A percentile compares a stretch with the other conserved stretches of the same genome.
Conservation (phyloP, 2,329 filamentous ascomycete genomes). For the Plectosphaerella sp. region DNA sequence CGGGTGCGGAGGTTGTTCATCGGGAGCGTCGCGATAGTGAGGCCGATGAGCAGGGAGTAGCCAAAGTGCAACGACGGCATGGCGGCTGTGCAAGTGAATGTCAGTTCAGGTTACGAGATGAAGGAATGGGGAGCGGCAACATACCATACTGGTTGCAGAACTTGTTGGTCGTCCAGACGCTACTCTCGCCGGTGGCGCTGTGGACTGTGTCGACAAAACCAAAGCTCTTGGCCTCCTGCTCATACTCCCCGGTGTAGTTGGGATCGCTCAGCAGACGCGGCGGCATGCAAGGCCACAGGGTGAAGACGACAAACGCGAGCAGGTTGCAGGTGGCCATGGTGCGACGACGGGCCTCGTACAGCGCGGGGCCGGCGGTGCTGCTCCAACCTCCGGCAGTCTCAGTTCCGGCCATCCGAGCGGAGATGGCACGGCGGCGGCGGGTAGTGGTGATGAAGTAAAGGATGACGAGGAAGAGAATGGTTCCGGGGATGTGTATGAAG, state of each 20-base stretch:
- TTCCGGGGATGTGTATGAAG: conserved; percentile 74
- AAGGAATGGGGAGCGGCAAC: conserved; percentile 9
- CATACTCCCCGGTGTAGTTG: conserved; percentile 48
- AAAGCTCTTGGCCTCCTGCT: conserved; percentile 52
- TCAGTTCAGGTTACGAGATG: conserved; percentile 5
- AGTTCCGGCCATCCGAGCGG: conserved; percentile 17
- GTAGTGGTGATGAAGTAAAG: conserved; percentile 69
- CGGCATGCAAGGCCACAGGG: conserved; percentile 51
- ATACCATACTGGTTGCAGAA: conserved; percentile 73
- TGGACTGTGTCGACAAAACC: conserved; percentile 49
- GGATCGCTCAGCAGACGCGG: conserved; percentile 50
- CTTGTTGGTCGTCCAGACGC: conserved; percentile 48
- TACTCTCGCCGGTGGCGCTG: conserved; percentile 45
- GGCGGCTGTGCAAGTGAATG: conserved; percentile 42
- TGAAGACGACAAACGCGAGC: conserved; percentile 48
- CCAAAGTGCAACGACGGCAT: conserved; percentile 76
- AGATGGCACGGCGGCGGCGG: conserved; percentile 37
- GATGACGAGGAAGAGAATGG: conserved; percentile 61
- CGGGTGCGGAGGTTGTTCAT: conserved; percentile 51
- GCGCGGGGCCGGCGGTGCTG: conserved; percentile 31
- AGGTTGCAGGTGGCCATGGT: conserved; percentile 53
- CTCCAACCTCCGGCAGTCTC: conserved; percentile 18
- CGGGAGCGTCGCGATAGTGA: conserved; percentile 64
- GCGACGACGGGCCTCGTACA: conserved; percentile 52
- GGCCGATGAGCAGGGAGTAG: conserved; percentile 67